phyloP scores from a whole-genome alignment of 106 monocot species.

The Cymbidium sinense region DNA sequence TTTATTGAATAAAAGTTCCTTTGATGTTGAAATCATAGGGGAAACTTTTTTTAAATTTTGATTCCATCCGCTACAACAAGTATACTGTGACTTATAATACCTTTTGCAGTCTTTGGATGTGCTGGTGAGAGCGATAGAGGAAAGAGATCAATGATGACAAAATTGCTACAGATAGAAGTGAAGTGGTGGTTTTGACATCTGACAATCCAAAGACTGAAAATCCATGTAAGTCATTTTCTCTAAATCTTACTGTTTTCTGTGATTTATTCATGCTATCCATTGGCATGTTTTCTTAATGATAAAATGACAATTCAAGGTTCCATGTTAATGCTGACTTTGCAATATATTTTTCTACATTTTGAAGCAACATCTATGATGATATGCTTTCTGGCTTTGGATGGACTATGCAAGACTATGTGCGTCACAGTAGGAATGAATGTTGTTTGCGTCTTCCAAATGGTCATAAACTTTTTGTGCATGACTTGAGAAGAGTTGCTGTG shows the following conservation, averaged over 20 bases:
- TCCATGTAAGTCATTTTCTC: conserved; percentile 7
- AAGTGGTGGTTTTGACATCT: conserved; percentile 16
- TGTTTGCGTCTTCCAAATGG: conserved; percentile 14
- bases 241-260: not conserved
- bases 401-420: conserved; percentile 17
- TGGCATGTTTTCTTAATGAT: conserved; percentile 1
- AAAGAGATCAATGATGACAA: conserved; percentile 21
- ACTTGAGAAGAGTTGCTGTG: conserved; percentile 15
- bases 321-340: not conserved
- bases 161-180: conserved; percentile 19
- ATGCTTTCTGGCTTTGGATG: conserved; percentile 17
- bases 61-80: too few relatives aligned
- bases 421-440: not conserved
- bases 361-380: conserved; percentile 17
- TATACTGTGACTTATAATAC: not conserved
- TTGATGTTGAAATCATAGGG: too few relatives aligned
- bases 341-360: conserved; percentile 1
- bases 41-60: too few relatives aligned
- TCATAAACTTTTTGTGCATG: conserved; percentile 14
- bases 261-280: too few relatives aligned
- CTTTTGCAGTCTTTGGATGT: conserved; percentile 13
- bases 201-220: conserved; percentile 23
- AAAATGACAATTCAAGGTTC: not conserved
- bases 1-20: too few relatives aligned
- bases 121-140: conserved; percentile 20